Evolutionary conservation across 495 filamentous ascomycete species (phyloP).

Genomic region (Penicillium chermesinum): DNA sequence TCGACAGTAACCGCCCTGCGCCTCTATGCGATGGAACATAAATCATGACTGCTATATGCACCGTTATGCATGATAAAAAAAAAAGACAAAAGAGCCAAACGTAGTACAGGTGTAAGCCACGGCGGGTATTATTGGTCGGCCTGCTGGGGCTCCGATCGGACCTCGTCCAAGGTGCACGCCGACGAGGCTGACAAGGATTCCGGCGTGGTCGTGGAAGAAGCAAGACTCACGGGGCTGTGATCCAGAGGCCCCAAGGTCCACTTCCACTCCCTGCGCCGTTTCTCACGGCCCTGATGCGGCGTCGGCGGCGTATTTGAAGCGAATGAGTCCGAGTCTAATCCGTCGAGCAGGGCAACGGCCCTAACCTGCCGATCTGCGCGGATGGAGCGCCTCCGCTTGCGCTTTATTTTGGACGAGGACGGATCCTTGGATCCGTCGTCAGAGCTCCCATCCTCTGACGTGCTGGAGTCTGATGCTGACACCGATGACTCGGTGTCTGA

Average conservation of each 20-base stretch:
- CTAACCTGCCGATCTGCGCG: slow-evolving; percentile 39
- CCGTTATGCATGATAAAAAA: neutral
- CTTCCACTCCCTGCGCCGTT: slow-evolving; percentile 51
- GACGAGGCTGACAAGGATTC: neutral
- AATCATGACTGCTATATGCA: neutral
- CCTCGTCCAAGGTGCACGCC: slow-evolving; percentile 2
- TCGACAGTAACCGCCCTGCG: neutral
- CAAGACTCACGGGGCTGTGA: neutral
- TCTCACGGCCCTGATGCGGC: slow-evolving; percentile 43
- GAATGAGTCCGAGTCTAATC: slow-evolving; percentile 25
- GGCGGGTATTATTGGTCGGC: neutral
- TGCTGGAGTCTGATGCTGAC: slow-evolving; percentile 37
- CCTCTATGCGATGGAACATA: neutral
- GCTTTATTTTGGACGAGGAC: slow-evolving; percentile 19
- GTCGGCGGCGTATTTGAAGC: slow-evolving; percentile 43
- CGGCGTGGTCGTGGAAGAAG: neutral
- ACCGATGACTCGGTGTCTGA: slow-evolving; percentile 30
- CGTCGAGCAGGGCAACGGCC: slow-evolving; percentile 38
- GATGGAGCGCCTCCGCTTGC: slow-evolving; percentile 37
- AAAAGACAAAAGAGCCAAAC: neutral
- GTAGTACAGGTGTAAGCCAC: neutral
- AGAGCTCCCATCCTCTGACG: slow-evolving; percentile 35
- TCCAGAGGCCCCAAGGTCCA: slow-evolving; percentile 50
- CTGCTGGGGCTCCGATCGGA: neutral
- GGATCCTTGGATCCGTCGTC: slow-evolving; percentile 6